Percentiles rank a stretch among this genome's conserved stretches.
phyloP scores from a whole-genome alignment of 192 early-diverging fungal genomes.

The Backusella australiensis region DNA sequence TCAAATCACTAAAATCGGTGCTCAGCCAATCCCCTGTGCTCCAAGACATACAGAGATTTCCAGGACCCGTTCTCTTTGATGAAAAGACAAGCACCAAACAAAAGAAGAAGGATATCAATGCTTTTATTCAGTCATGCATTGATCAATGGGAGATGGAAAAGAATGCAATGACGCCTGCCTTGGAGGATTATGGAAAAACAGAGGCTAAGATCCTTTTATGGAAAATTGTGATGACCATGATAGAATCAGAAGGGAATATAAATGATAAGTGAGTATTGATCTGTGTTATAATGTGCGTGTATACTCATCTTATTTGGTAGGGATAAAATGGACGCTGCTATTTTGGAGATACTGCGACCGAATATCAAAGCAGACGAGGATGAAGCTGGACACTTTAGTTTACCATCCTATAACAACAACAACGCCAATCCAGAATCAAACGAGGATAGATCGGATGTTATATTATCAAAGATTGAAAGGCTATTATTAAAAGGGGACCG shows the following conservation, averaged over 20 bases:
- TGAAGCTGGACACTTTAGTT: constrained; percentile 30
- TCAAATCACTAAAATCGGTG: constrained; percentile 46
- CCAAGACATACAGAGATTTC: constrained; percentile 32
- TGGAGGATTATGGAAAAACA: not conserved
- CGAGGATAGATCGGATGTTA: constrained; percentile 17
- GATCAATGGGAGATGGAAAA: constrained; percentile 12
- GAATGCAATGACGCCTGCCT: not conserved
- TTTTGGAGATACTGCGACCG: constrained; percentile 44
- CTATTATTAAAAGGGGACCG: constrained; percentile 62
- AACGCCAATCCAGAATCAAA: constrained; percentile 4
- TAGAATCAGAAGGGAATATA: constrained; percentile 64
- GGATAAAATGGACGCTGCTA: constrained; percentile 47
- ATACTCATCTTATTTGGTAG: not conserved
- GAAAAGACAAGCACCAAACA: constrained; percentile 37
- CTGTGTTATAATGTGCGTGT: no score
- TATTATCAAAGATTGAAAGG: constrained; percentile 57
- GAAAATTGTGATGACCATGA: constrained; percentile 58
- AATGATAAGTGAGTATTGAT: constrained; percentile 46
- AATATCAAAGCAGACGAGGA: constrained; percentile 11
- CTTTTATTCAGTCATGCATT: constrained; percentile 40
- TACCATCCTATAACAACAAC: constrained; percentile 27
- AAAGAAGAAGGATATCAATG: constrained; percentile 47
- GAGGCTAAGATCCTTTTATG: constrained; percentile 45
- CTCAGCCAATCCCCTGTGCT: constrained; percentile 21
- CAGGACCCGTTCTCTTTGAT: constrained; percentile 65